These are phyloP conservation scores for Yamadazyma triangularis DNA, from an alignment of 1,139 yeast species.

Conservation along the genomic window DNA sequence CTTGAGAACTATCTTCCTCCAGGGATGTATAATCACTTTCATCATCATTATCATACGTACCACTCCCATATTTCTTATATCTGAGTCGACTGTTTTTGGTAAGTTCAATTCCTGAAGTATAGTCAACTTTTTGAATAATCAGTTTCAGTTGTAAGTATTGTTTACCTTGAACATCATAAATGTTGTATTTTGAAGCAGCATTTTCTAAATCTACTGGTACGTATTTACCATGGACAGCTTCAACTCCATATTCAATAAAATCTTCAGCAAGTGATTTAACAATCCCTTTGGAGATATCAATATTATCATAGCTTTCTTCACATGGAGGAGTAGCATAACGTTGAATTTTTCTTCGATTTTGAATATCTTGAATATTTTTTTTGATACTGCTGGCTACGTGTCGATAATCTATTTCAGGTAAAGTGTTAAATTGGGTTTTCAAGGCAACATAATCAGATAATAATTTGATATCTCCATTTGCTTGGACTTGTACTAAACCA, in stretches of 20 bases:
- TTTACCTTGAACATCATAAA: slow-evolving; percentile 36
- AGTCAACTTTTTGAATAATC: slow-evolving; percentile 19
- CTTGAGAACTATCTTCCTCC: slow-evolving; percentile 1
- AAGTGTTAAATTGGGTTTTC: slow-evolving; percentile 41
- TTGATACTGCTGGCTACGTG: slow-evolving; percentile 23
- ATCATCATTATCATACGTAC: slow-evolving; percentile 11
- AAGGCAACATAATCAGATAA: slow-evolving; percentile 52
- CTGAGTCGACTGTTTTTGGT: slow-evolving; percentile 7
- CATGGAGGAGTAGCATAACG: slow-evolving; percentile 34
- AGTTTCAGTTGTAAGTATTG: slow-evolving; percentile 14
- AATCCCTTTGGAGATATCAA: slow-evolving; percentile 46
- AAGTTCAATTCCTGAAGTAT: slow-evolving; percentile 12
- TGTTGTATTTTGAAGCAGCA: slow-evolving; percentile 29
- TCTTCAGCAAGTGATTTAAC: slow-evolving; percentile 44
- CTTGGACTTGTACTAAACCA: slow-evolving; percentile 69
- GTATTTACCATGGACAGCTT: slow-evolving; percentile 41
- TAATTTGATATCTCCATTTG: slow-evolving; percentile 51
- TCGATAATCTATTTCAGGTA: slow-evolving; percentile 23
- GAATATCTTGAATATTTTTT: slow-evolving; percentile 21
- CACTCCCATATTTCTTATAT: slow-evolving; percentile 9
- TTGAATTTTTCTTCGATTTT: slow-evolving; percentile 19
- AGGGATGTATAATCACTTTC: slow-evolving; percentile 1
- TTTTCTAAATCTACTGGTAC: slow-evolving; percentile 39
- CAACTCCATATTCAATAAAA: slow-evolving; percentile 47
- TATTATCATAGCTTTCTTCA: slow-evolving; percentile 42